Conservation (phyloP, 371 early-diverging fungal genomes). For the Zopfochytrium polystomum region DNA sequence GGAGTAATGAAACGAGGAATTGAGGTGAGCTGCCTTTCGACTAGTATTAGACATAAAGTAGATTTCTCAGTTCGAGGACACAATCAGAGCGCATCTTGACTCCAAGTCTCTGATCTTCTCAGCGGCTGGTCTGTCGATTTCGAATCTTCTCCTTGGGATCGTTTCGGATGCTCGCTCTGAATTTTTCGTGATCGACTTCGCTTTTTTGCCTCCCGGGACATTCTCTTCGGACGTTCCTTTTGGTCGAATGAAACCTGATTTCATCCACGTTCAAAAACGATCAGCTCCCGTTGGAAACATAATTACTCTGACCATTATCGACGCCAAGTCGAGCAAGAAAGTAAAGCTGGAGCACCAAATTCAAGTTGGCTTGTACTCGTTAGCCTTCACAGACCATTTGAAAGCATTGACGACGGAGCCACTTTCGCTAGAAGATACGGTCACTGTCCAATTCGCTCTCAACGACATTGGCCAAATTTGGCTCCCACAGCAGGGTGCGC, state of each 20-base stretch:
- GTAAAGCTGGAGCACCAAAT: constrained; percentile 32
- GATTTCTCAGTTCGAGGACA: background rate
- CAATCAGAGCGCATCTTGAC: background rate
- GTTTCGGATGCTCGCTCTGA: background rate
- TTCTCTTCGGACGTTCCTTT: constrained; percentile 10
- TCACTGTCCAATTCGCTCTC: background rate
- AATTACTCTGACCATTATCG: constrained; percentile 20
- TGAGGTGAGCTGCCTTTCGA: constrained; percentile 8
- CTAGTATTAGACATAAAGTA: background rate
- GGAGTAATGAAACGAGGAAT: constrained; percentile 14
- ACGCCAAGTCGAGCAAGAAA: constrained; percentile 22
- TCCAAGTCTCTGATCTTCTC: constrained; percentile 21
- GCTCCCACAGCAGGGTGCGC: constrained; percentile 9
- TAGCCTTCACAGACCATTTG: constrained; percentile 4
- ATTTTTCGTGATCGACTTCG: constrained; percentile 1
- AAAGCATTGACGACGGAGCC: background rate
- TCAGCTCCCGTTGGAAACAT: background rate
- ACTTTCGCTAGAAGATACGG: no score
- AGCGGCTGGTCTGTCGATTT: background rate
- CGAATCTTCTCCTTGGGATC: constrained; percentile 2
- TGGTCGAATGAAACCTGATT: constrained; percentile 26
- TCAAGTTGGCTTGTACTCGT: constrained; percentile 28
- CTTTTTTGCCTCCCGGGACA: background rate
- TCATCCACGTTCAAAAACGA: constrained; percentile 15
- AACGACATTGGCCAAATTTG: constrained; percentile 21